Evolutionary conservation across 768 basidiomycete genomes (phyloP).

Genomic region (Hysterangium stoloniferum): DNA sequence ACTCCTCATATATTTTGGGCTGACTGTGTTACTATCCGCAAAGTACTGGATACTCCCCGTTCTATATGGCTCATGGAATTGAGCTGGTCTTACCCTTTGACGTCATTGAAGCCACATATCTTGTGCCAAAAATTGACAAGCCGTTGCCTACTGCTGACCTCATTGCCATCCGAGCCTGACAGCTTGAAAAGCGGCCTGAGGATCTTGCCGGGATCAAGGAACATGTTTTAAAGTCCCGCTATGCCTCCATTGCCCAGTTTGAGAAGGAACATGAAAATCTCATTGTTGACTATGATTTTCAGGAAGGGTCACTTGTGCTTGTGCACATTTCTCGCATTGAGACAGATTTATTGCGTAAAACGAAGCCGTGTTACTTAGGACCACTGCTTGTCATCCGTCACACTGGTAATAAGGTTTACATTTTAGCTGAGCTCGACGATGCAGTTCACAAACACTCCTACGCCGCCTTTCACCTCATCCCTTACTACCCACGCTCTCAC

Average conservation of each 20-base stretch:
- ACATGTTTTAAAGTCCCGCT: constrained; percentile 14
- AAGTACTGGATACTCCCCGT: no score
- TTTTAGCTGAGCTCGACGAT: constrained; percentile 16
- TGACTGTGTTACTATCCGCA: background rate
- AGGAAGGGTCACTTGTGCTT: constrained; percentile 27
- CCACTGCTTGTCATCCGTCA: constrained; percentile 27
- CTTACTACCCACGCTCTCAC: background rate
- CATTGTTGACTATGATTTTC: constrained; percentile 22
- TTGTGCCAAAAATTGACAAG: constrained; percentile 17
- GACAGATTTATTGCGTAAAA: no score
- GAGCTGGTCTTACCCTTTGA: constrained; percentile 26
- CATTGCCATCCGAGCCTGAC: constrained; percentile 17
- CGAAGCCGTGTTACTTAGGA: constrained; percentile 29
- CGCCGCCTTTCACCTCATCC: constrained; percentile 13
- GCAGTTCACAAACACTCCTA: no score
- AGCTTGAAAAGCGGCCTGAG: constrained; percentile 20
- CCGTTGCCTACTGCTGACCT: constrained; percentile 18
- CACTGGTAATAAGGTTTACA: constrained; percentile 15
- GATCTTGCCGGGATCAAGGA: constrained; percentile 19
- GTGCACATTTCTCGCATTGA: constrained; percentile 28
- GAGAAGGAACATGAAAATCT: constrained; percentile 16
- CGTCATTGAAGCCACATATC: constrained; percentile 28
- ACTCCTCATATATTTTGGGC: constrained; percentile 4
- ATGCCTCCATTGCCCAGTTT: constrained; percentile 20
- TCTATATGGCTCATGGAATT: no score